A percentile compares a stretch with the other conserved stretches of the same genome.
Conservation (phyloP, 2,329 filamentous ascomycete species). For the Stylonectria norvegica region DNA sequence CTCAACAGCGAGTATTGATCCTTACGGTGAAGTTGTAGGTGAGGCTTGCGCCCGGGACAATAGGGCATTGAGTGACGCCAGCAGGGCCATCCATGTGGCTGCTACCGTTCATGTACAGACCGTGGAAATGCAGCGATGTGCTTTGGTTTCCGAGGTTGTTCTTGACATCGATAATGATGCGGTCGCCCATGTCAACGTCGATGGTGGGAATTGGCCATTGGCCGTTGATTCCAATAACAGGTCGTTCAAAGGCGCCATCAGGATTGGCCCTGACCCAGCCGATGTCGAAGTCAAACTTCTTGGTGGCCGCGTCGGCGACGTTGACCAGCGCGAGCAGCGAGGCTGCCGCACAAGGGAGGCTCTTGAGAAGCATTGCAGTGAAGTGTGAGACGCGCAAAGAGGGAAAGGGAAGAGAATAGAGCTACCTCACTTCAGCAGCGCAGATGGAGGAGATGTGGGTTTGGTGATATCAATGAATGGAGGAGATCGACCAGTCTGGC, state of each 20-base stretch:
- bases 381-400: not conserved
- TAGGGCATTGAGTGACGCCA: constrained; percentile 64
- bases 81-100: constrained; percentile 68
- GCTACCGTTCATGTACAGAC: constrained; percentile 64
- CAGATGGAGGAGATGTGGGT: constrained; percentile 1
- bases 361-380: constrained; percentile 17
- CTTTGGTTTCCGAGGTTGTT: constrained; percentile 61
- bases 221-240: constrained; percentile 72
- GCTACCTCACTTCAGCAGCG: constrained; percentile 9
- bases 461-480: constrained; percentile 1
- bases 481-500: not conserved
- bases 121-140: constrained; percentile 68
- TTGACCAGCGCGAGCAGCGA: constrained; percentile 17
- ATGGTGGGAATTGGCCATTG: constrained; percentile 71
- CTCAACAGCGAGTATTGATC: not conserved
- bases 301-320: constrained; percentile 36
- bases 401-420: not conserved
- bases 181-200: constrained; percentile 60
- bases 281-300: constrained; percentile 64
- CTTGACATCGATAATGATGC: constrained; percentile 53
- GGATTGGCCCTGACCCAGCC: constrained; percentile 70
- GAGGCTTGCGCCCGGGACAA: constrained; percentile 60
- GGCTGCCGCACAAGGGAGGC: constrained; percentile 13
- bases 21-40: constrained; percentile 66
- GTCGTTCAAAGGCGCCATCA: constrained; percentile 59